phyloP scores from a whole-genome alignment of 208 protist genomes.

The Vickermania spadyakhi region DNA sequence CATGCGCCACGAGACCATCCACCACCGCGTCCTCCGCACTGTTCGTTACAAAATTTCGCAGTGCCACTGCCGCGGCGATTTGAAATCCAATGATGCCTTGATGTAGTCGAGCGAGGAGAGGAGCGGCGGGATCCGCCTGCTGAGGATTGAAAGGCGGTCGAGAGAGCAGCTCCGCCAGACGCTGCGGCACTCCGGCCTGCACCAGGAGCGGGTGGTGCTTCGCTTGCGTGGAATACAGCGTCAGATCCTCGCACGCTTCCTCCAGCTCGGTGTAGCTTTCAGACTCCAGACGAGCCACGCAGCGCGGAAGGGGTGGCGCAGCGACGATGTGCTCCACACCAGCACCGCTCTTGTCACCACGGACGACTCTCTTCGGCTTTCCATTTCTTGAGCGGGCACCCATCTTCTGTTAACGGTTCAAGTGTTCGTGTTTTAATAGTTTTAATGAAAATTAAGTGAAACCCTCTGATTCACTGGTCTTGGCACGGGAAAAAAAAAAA shows the following conservation, averaged over 20 bases:
- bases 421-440: too few species aligned
- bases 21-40: slow-evolving; percentile 43
- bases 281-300: slow-evolving; percentile 30
- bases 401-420: too few species aligned
- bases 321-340: slow-evolving; percentile 2
- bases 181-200: slow-evolving; percentile 24
- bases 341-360: slow-evolving; percentile 7
- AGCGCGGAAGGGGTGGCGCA: slow-evolving; percentile 13
- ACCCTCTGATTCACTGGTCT: too few species aligned
- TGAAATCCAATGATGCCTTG: slow-evolving; percentile 36
- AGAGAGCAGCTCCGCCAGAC: slow-evolving; percentile 40
- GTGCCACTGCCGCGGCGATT: slow-evolving; percentile 40
- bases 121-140: not conserved
- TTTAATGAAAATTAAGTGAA: too few species aligned
- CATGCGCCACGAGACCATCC: slow-evolving; percentile 20
- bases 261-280: slow-evolving; percentile 29
- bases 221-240: slow-evolving; percentile 29
- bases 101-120: slow-evolving; percentile 3
- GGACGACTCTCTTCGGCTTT: too few species aligned
- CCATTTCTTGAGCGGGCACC: too few species aligned
- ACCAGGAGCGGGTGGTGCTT: slow-evolving; percentile 26
- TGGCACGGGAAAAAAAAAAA: too few species aligned
- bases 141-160: slow-evolving; percentile 2
- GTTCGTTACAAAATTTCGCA: slow-evolving; percentile 56
- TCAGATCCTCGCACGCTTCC: slow-evolving; percentile 44